phyloP scores from a whole-genome alignment of 768 basidiomycete species.

The Amanita pallidorosea region DNA sequence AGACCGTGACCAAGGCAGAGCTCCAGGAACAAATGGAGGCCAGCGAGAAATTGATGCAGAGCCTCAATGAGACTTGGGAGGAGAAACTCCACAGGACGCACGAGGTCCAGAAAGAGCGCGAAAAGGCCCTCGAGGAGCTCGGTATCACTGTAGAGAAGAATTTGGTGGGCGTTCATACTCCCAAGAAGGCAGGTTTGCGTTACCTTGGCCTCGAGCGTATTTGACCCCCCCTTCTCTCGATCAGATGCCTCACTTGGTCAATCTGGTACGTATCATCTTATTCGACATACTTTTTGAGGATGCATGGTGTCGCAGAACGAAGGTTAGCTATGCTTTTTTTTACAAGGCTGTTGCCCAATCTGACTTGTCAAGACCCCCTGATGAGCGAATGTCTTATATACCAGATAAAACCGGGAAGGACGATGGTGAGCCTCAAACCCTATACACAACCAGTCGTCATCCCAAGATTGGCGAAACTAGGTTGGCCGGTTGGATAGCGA shows the following conservation, averaged over 20 bases:
- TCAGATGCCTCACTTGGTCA: constrained; percentile 90
- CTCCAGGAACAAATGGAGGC: constrained; percentile 94
- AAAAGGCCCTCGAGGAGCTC: constrained; percentile 94
- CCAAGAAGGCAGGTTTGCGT: constrained; percentile 70
- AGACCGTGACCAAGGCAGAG: constrained; percentile 95
- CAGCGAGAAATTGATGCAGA: constrained; percentile 91
- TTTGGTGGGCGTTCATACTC: constrained; percentile 92
- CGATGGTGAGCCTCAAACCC: constrained; percentile 40
- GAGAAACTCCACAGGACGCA: constrained; percentile 86
- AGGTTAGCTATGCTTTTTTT: constrained; percentile 31
- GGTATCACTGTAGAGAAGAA: constrained; percentile 98
- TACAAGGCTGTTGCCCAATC: background rate
- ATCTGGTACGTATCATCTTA: constrained; percentile 52
- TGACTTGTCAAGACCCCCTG: constrained; percentile 57
- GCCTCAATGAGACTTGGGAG: constrained; percentile 94
- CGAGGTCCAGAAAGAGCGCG: constrained; percentile 92
- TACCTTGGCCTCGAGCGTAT: constrained; percentile 5
- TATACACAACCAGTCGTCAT: constrained; percentile 3
- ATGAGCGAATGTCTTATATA: constrained; percentile 96
- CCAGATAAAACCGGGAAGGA: constrained; percentile 80
- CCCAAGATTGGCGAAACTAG: constrained; percentile 22
- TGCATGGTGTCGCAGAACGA: constrained; percentile 41
- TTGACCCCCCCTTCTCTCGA: constrained; percentile 8
- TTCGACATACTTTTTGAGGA: background rate
- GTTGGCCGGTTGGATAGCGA: constrained; percentile 83